A percentile compares a stretch with the other conserved stretches of the same genome.
Evolutionary conservation across 345 rosid species (phyloP).

Genomic region (Triadica sebifera): DNA sequence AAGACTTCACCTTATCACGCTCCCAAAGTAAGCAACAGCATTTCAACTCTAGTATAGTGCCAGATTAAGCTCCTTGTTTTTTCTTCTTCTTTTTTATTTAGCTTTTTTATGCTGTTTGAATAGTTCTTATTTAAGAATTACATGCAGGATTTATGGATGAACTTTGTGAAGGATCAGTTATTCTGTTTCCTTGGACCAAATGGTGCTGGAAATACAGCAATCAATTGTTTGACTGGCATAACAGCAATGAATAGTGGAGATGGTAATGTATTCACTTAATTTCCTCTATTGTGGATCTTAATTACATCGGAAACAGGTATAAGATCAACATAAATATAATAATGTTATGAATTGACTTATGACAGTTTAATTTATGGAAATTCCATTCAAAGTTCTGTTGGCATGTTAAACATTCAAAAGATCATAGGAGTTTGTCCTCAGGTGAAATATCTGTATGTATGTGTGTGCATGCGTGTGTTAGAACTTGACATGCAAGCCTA

Average conservation of each 20-base stretch:
- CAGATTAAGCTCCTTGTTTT: not conserved
- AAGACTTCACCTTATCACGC: constrained; percentile 83
- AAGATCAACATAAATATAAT: not conserved
- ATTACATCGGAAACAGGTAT: not conserved
- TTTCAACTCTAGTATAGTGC: constrained; percentile 1
- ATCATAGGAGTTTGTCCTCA: constrained; percentile 94
- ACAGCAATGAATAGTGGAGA: constrained; percentile 78
- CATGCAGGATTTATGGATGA: constrained; percentile 77
- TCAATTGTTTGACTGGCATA: constrained; percentile 82
- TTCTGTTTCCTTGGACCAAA: constrained; percentile 98
- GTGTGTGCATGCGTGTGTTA: not conserved
- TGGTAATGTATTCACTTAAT: constrained; percentile 50
- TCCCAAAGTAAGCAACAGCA: constrained; percentile 51
- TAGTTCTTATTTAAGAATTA: constrained; percentile 14
- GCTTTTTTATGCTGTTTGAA: not conserved
- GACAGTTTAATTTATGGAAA: constrained; percentile 68
- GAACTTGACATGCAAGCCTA: not conserved
- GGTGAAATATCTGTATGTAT: constrained; percentile 38
- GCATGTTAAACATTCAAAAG: constrained; percentile 77
- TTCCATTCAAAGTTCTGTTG: constrained; percentile 72
- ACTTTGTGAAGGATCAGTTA: constrained; percentile 75
- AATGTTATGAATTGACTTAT: constrained; percentile 4
- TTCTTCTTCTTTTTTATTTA: not conserved
- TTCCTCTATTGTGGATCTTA: not conserved
- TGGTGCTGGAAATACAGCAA: constrained; percentile 90